phyloP scores from a whole-genome alignment of 805 yeast genomes.

The Starmerella powellii region DNA sequence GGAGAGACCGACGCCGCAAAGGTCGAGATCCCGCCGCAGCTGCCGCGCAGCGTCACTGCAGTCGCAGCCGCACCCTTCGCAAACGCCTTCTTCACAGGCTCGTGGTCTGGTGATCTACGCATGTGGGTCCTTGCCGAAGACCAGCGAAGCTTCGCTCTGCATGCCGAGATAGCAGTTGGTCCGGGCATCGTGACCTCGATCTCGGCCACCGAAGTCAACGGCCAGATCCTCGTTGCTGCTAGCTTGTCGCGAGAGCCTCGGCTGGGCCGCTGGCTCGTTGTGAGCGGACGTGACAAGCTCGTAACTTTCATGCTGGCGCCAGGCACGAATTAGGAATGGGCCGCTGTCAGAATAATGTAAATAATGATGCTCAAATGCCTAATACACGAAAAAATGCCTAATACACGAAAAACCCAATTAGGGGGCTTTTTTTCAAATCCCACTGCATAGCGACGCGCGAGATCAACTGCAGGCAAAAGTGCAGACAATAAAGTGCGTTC shows the following conservation, averaged over 20 bases:
- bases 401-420: too few relatives aligned
- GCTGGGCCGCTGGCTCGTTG: constrained; percentile 72
- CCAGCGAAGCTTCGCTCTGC: constrained; percentile 44
- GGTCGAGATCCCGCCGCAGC: constrained; percentile 45
- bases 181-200: constrained; percentile 44
- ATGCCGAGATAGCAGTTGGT: constrained; percentile 48
- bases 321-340: too few relatives aligned
- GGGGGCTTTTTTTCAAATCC: too few relatives aligned
- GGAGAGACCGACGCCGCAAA: constrained; percentile 33
- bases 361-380: too few relatives aligned
- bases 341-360: too few relatives aligned
- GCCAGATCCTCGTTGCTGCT: constrained; percentile 41
- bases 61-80: constrained; percentile 73
- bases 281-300: constrained; percentile 34
- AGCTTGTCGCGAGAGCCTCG: constrained; percentile 74
- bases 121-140: constrained; percentile 67
- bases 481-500: too few relatives aligned
- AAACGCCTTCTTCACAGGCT: constrained; percentile 75
- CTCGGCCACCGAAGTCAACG: constrained; percentile 25
- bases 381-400: too few relatives aligned
- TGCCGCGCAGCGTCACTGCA: constrained; percentile 79
- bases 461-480: too few relatives aligned
- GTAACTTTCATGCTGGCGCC: constrained; percentile 9
- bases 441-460: too few relatives aligned
- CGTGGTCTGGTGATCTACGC: constrained; percentile 67